These are phyloP conservation scores for Combretum micranthum DNA, from an alignment of 345 rosid species.

Conservation along the genomic window DNA sequence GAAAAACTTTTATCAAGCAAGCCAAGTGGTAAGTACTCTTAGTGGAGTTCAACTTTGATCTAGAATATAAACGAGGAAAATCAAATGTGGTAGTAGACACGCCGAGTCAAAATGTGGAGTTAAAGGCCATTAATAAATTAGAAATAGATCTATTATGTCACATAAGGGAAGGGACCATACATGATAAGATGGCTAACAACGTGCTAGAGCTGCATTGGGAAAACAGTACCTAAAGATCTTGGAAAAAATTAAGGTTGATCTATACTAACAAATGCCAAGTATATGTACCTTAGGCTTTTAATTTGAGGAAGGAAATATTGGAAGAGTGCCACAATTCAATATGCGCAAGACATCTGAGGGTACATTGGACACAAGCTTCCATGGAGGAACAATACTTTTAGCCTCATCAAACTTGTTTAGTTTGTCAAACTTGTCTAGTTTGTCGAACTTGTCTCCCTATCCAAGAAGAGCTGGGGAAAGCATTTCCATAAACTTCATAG, in stretches of 20 bases:
- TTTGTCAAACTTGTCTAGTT: no score
- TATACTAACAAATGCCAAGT: no score
- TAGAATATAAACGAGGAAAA: no score
- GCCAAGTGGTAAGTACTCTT: conserved; percentile 1
- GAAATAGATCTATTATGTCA: not conserved
- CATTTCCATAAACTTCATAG: no score
- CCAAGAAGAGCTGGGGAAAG: no score
- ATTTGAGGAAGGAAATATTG: not conserved
- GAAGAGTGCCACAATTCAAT: not conserved
- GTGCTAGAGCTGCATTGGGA: no score
- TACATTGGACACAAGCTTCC: not conserved
- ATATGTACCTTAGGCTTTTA: no score
- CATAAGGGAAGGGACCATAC: not conserved
- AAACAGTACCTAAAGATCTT: no score
- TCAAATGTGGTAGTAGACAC: not conserved
- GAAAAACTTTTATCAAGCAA: not conserved
- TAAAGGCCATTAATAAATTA: no score
- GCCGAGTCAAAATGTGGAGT: not conserved
- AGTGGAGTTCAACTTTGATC: not conserved
- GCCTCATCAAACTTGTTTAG: no score
- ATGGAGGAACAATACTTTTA: not conserved
- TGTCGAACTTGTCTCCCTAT: no score
- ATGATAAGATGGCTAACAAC: not conserved
- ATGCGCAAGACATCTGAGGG: not conserved
- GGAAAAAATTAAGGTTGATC: no score